Base-by-base conservation (phyloP, 805 yeast genomes). In the Kodamaea restingae region DNA sequence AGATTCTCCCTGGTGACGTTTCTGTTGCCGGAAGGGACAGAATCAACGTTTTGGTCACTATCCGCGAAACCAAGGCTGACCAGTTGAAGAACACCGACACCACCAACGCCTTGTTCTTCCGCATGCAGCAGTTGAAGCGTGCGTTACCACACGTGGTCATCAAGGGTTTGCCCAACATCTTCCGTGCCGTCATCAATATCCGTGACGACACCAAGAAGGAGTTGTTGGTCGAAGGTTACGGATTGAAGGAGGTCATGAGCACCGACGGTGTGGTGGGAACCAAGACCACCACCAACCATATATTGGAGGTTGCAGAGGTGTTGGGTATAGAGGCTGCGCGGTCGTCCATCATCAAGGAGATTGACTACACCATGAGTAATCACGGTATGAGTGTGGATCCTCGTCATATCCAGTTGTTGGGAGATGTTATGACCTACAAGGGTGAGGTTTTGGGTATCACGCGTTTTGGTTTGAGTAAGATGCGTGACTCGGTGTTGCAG, bases 361-460 rank as follows among this genome's bases (percentile, higher is more conserved):
- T 93, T 62, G 95, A 86, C 58, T 88, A 88, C 58, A 93, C 98
- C 40, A 93, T 93, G 99, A 81, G 95, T 58, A 88, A 88, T 65
- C 98, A 93, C 71, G 99, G 99, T 65, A 93, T 93, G 98, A 87
- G 95, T 61, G 97, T 93, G 36, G 99, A 93, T 73, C 98, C 98
- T 45, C 95, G 99, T 73, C 99, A 93, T 63, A 90, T 95, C 60
- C 98, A 93, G 68, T 71, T 93, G 34, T 70, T 93, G 47, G 98
- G 98, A 48, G 99, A 93, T 63, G 98, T 93, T 36, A 93, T 93
- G 99, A 88, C 98, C 0, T 93, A 87, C 63, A 93, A 93, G 67
- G 99, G 99, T 44, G 98, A 93, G 60, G 95, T 93, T 9, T 74
- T 95, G 51, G 98, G 99, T 63, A 93, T 93, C 58, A 93, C 99